phyloP scores from a whole-genome alignment of 1,284 basidiomycete genomes.

The Rhodofomes roseus region DNA sequence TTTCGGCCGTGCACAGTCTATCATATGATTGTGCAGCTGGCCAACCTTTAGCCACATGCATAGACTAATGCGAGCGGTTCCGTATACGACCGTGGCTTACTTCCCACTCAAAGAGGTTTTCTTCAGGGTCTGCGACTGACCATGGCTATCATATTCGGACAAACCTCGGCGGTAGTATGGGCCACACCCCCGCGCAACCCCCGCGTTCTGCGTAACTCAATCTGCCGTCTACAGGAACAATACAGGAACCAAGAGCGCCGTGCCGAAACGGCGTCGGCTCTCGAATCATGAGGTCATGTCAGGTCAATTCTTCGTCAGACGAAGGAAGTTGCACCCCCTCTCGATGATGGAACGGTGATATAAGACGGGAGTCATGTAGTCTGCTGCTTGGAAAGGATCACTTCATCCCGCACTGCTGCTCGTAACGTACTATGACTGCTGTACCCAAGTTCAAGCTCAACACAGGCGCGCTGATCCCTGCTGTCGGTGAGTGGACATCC shows the following conservation, averaged over 20 bases:
- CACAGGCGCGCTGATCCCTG: slow-evolving; percentile 26
- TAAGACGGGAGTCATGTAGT: not conserved
- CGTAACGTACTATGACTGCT: slow-evolving; percentile 15
- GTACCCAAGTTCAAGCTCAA: slow-evolving; percentile 27
- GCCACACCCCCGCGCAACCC: not conserved
- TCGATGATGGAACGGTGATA: not conserved
- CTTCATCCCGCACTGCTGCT: not conserved
- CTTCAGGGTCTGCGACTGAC: too few relatives aligned
- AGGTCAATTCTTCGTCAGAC: not conserved
- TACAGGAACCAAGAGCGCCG: not conserved
- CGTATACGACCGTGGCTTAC: too few relatives aligned
- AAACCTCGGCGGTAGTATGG: not conserved
- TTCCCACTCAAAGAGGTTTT: too few relatives aligned
- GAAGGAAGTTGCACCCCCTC: not conserved
- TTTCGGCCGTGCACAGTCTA: too few relatives aligned
- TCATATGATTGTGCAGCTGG: not conserved
- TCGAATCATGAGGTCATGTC: not conserved
- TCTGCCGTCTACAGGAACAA: not conserved
- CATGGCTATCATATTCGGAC: not conserved
- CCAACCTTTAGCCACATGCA: not conserved
- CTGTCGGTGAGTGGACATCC: slow-evolving; percentile 19
- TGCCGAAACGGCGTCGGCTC: not conserved
- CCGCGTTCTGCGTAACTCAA: too few relatives aligned
- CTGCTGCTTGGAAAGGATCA: not conserved
- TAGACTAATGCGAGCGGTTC: too few relatives aligned